These are phyloP conservation scores for Euptelea pleiosperma DNA, from an alignment of 164 flowering plant species.

Conservation along the genomic window DNA sequence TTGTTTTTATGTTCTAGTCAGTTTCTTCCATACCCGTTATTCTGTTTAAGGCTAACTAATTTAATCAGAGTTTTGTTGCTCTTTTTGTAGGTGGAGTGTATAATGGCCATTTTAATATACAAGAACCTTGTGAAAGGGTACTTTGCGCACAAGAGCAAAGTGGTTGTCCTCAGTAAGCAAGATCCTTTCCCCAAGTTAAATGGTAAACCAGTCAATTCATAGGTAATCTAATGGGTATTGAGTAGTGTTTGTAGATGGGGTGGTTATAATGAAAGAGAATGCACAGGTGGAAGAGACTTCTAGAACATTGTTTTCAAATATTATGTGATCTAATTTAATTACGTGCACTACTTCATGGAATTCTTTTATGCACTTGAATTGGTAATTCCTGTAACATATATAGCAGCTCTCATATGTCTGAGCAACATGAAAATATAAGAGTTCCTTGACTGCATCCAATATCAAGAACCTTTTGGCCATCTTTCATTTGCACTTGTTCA, in stretches of 20 bases:
- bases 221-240: constrained; percentile 10
- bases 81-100: constrained; percentile 81
- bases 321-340: no score
- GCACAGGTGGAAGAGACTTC: no score
- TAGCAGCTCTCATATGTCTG: no score
- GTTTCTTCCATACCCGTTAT: not conserved
- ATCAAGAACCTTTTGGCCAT: no score
- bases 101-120: constrained; percentile 80
- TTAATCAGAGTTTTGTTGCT: not conserved
- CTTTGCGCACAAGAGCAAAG: constrained; percentile 96
- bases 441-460: no score
- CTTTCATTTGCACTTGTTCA: no score
- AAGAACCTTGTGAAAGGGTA: constrained; percentile 97
- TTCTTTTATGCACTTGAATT: no score
- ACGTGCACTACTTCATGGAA: no score
- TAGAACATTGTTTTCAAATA: no score
- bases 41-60: not conserved
- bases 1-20: not conserved
- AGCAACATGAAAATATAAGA: no score
- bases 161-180: constrained; percentile 91
- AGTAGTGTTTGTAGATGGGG: not conserved
- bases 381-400: no score
- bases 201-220: constrained; percentile 73
- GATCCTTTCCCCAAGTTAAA: constrained; percentile 90
- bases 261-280: no score